These are phyloP conservation scores for Delonix regia DNA, from an alignment of 306 rosid species.

Conservation along the genomic window DNA sequence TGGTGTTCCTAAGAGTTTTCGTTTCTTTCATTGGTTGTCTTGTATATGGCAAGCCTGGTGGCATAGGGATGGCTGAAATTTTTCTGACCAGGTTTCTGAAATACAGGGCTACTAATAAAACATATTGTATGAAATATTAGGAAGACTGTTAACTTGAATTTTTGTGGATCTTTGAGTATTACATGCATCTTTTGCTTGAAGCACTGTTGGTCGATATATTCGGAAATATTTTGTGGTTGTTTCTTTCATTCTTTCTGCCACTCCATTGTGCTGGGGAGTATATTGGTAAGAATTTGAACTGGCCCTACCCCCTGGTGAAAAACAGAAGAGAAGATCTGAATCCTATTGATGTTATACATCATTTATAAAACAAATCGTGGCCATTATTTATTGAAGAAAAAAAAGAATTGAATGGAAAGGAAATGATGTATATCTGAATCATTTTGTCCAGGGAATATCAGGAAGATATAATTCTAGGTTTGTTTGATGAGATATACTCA, in stretches of 20 bases:
- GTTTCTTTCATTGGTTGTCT: background rate
- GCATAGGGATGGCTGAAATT: background rate
- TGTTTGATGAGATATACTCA: conserved; percentile 19
- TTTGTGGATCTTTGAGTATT: background rate
- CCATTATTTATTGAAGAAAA: background rate
- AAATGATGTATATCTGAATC: conserved; percentile 15
- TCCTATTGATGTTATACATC: background rate
- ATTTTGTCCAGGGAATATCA: conserved; percentile 16
- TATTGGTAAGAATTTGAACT: too few relatives aligned
- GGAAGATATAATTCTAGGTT: conserved; percentile 17
- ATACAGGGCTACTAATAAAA: conserved; percentile 2
- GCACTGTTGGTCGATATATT: background rate
- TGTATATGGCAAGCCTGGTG: background rate
- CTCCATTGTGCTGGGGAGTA: too few relatives aligned
- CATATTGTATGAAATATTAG: background rate
- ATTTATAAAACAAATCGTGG: conserved; percentile 14
- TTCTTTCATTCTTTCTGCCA: too few relatives aligned
- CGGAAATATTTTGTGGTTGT: too few relatives aligned
- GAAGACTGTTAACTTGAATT: background rate
- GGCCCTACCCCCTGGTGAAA: too few relatives aligned
- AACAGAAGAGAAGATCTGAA: background rate
- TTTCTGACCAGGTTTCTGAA: background rate
- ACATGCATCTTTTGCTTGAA: conserved; percentile 19
- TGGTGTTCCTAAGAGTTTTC: background rate
- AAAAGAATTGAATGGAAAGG: conserved; percentile 8